A percentile compares a stretch with the other conserved stretches of the same genome.
Evolutionary conservation across 768 basidiomycete species (phyloP).

Genomic region (Melanogaster broomeanus): DNA sequence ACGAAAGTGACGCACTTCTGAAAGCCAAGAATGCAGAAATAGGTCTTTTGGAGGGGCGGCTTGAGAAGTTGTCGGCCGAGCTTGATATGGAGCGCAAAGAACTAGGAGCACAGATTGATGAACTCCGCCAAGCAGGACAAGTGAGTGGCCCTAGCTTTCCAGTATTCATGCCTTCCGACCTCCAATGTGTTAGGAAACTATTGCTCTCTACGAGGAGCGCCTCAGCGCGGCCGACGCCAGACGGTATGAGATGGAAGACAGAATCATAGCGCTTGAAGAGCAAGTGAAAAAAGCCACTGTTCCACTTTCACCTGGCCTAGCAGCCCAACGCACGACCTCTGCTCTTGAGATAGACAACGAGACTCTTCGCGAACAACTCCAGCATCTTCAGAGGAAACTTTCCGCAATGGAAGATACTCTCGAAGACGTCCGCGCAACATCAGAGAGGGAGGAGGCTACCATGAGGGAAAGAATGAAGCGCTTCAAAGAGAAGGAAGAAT

Average conservation of each 20-base stretch:
- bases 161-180: not conserved
- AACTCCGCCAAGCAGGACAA: slow-evolving; percentile 86
- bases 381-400: slow-evolving; percentile 81
- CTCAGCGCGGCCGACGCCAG: slow-evolving; percentile 68
- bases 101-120: slow-evolving; percentile 73
- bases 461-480: slow-evolving; percentile 64
- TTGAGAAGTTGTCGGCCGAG: slow-evolving; percentile 47
- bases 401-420: slow-evolving; percentile 78
- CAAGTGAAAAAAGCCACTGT: slow-evolving; percentile 36
- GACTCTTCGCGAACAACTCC: slow-evolving; percentile 84
- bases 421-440: slow-evolving; percentile 68
- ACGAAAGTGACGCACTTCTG: slow-evolving; percentile 50
- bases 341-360: slow-evolving; percentile 96
- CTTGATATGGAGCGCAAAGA: slow-evolving; percentile 64
- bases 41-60: slow-evolving; percentile 47
- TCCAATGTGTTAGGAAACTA: slow-evolving; percentile 69
- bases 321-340: slow-evolving; percentile 50
- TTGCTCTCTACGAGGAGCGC: slow-evolving; percentile 91
- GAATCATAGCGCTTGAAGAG: slow-evolving; percentile 58
- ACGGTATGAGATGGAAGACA: slow-evolving; percentile 78
- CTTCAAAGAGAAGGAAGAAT: slow-evolving; percentile 73
- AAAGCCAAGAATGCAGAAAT: slow-evolving; percentile 65
- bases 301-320: slow-evolving; percentile 36
- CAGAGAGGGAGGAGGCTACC: slow-evolving; percentile 73
- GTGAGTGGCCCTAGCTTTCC: slow-evolving; percentile 39